Percentiles rank a stretch among this genome's conserved stretches.
These are phyloP conservation scores for Eurotiales sp. DNA, from an alignment of 2,329 filamentous ascomycete genomes.

Conservation along the genomic window DNA sequence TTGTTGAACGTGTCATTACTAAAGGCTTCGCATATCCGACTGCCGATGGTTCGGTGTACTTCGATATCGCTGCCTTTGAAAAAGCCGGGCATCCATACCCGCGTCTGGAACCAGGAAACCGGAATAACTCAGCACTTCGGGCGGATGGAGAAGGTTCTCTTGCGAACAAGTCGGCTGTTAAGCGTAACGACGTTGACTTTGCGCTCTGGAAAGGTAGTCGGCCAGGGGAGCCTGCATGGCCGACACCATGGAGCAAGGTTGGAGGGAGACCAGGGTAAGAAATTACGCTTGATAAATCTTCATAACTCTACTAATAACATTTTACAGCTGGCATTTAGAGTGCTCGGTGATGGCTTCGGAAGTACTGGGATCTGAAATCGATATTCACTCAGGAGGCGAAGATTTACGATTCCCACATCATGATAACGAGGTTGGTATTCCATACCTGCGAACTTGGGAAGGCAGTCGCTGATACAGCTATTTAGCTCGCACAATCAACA, in stretches of 20 bases:
- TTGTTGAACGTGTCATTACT: conserved; percentile 75
- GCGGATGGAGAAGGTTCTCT: conserved; percentile 88
- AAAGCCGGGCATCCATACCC: conserved; percentile 80
- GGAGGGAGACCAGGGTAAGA: conserved; percentile 65
- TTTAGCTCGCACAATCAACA: conserved; percentile 70
- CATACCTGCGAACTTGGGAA: neutral
- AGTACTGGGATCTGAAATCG: conserved; percentile 77
- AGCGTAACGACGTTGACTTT: conserved; percentile 77
- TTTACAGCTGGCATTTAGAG: conserved; percentile 79
- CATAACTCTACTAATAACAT: neutral
- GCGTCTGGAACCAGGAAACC: conserved; percentile 76
- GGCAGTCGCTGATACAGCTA: neutral
- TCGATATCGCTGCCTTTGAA: conserved; percentile 85
- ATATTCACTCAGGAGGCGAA: conserved; percentile 89
- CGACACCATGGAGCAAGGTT: conserved; percentile 73
- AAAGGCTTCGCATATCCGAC: conserved; percentile 80
- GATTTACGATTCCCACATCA: conserved; percentile 90
- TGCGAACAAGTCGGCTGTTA: conserved; percentile 56
- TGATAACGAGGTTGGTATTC: conserved; percentile 64
- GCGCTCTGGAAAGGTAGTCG: conserved; percentile 92
- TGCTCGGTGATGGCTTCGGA: conserved; percentile 96
- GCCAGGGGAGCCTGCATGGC: conserved; percentile 86
- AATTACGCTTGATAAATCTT: neutral
- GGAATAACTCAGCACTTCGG: conserved; percentile 74
- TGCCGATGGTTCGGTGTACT: conserved; percentile 82